Evolutionary conservation across 257 asterid species (phyloP), one percentile per base, ranked within the genome.

Genomic region (Ocimum tenuiflorum): DNA sequence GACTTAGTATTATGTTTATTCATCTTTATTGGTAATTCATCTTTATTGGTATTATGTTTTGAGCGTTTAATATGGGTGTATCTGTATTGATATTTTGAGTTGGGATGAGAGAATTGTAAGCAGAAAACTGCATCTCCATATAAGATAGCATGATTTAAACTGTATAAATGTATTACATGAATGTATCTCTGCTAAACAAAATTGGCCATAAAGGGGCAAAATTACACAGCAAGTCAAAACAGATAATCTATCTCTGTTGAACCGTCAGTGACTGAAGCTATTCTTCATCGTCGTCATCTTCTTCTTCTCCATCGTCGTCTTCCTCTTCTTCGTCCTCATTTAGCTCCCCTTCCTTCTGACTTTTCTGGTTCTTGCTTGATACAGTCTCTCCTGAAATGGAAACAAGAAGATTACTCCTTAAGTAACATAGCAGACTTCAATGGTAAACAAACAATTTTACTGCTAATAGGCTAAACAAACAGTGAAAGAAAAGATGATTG

Each of bases 301-400:
- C 73, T 0, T 70, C 63, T 7, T 65, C 73, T 0, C 66, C 78
- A 0, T 67, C 71, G 0, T 66, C 71, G 0, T 64, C 75, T 0
- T 66, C 19, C 0, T 51, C 56, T 0, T 45, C 56, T 0, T 46
- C 57, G 0, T 24, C 67, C 18, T 61, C 56, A 6, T 62, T 8
- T 6, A 63, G 50, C 38, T 67, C 42, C 18, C 31, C 74, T 63
- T 59, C 66, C 38, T 63, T 52, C 0, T 43, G 7, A 31, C 65
- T 63, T 67, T 67, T 70, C 72, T 74, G 43, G 39, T 65, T 67
- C 62, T 69, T 66, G 51, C 33, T 77, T 33, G 82, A 51, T n/a
- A 8, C 49, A 18, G 27, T 15, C 12, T 70, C 63, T 63, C 82
- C 88, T 83, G 70, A 58, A 70, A 70, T 18, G 13, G 35, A 36